Conservation (phyloP, 495 filamentous ascomycete genomes). For the Aspergillus carlsbadensis region DNA sequence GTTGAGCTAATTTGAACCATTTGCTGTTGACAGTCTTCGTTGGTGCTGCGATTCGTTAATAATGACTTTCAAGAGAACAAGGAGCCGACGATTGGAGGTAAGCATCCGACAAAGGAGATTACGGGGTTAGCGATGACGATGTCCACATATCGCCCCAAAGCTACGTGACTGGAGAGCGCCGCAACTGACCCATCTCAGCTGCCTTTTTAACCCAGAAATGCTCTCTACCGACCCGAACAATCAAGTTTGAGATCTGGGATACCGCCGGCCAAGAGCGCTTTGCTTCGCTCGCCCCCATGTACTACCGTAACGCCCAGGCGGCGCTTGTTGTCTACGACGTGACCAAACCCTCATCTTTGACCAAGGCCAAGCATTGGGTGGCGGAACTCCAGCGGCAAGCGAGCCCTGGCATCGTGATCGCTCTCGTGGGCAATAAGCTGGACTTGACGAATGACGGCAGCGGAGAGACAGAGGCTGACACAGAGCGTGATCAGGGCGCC, state of each 20-base stretch:
- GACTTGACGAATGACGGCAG: slow-evolving; percentile 70
- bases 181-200: slow-evolving; percentile 55
- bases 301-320: slow-evolving; percentile 98
- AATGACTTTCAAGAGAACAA: slow-evolving; percentile 99
- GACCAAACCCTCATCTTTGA: slow-evolving; percentile 91
- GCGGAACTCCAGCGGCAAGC: slow-evolving; percentile 96
- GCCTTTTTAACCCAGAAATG: slow-evolving; percentile 99
- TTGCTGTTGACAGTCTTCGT: slow-evolving; percentile 69
- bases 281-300: slow-evolving; percentile 96
- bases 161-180: background rate
- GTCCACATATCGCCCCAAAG: background rate
- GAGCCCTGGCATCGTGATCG: slow-evolving; percentile 96
- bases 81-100: slow-evolving; percentile 98
- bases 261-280: slow-evolving; percentile 98
- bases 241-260: slow-evolving; percentile 99
- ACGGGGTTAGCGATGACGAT: background rate
- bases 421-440: slow-evolving; percentile 95
- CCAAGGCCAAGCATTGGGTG: slow-evolving; percentile 98
- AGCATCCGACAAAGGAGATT: slow-evolving; percentile 25
- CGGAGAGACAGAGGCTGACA: slow-evolving; percentile 28
- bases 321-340: slow-evolving; percentile 99
- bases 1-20: background rate
- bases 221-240: slow-evolving; percentile 89
- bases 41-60: slow-evolving; percentile 98
- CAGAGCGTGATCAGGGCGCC: slow-evolving; percentile 31